phyloP scores from a whole-genome alignment of 768 basidiomycete genomes.

The Rhodotorula graminis region DNA sequence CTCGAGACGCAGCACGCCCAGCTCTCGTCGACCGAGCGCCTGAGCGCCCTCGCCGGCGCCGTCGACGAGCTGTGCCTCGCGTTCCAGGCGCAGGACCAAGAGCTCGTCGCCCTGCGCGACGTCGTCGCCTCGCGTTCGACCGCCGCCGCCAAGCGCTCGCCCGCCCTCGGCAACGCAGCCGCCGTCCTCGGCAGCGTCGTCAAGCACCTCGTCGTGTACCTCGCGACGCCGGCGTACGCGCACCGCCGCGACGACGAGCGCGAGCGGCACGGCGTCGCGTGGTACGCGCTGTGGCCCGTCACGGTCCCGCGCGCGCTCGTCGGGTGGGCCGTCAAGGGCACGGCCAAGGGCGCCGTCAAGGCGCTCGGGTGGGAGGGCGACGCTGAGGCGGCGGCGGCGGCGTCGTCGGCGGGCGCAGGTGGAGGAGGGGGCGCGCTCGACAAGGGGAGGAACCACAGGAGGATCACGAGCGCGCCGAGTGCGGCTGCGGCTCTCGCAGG shows the following conservation, averaged over 20 bases:
- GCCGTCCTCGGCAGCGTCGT: background rate
- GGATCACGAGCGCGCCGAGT: background rate
- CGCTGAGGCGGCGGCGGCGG: background rate
- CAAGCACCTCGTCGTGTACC: background rate
- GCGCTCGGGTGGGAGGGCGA: background rate
- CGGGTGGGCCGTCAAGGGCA: constrained; percentile 9
- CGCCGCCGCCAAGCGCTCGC: background rate
- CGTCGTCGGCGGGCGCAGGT: background rate
- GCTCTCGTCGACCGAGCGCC: background rate
- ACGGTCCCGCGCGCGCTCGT: constrained; percentile 4
- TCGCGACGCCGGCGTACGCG: background rate
- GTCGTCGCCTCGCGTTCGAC: background rate
- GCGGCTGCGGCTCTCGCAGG: too few species aligned
- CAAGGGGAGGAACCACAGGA: background rate
- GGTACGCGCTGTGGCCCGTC: constrained; percentile 21
- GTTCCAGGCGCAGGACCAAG: background rate
- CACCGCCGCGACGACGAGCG: background rate
- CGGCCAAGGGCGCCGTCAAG: background rate
- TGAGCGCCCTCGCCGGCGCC: background rate
- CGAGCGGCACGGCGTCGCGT: background rate
- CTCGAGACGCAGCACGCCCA: background rate
- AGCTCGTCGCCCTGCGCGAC: background rate
- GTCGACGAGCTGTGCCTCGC: background rate
- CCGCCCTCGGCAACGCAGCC: background rate
- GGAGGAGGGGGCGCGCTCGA: background rate